phyloP scores from a whole-genome alignment of 306 rosid genomes.

The Amphicarpaea edgeworthii region DNA sequence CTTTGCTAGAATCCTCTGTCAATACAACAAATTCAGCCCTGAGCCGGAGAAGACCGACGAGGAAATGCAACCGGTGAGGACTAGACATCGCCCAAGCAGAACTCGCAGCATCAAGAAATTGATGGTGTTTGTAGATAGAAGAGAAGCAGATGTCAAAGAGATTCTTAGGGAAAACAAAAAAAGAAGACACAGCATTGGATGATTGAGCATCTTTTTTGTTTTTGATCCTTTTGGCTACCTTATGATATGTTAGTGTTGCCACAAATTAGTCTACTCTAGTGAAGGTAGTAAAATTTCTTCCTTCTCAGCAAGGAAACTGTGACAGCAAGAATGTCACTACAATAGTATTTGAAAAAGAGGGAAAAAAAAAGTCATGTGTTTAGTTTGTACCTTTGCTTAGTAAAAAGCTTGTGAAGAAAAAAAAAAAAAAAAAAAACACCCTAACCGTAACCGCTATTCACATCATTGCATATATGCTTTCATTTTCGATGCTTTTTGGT shows the following conservation, averaged over 20 bases:
- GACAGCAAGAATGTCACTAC: constrained; percentile 27
- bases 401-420: constrained; percentile 4
- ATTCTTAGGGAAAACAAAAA: constrained; percentile 57
- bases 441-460: background rate
- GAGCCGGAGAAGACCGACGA: constrained; percentile 47
- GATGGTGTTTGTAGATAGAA: constrained; percentile 69
- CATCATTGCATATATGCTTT: background rate
- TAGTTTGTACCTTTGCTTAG: constrained; percentile 23
- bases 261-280: constrained; percentile 13
- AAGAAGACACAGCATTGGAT: constrained; percentile 40
- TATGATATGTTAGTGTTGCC: constrained; percentile 17
- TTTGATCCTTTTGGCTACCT: constrained; percentile 27
- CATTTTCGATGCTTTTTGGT: background rate
- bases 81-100: constrained; percentile 44
- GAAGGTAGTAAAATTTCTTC: constrained; percentile 4
- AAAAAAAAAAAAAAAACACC: background rate
- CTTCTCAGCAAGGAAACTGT: constrained; percentile 29
- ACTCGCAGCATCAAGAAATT: constrained; percentile 60
- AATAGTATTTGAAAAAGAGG: background rate
- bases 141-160: constrained; percentile 68
- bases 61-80: constrained; percentile 49
- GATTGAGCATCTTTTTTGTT: constrained; percentile 24
- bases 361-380: background rate
- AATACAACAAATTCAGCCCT: constrained; percentile 60
- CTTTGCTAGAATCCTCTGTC: constrained; percentile 58